Conservation (phyloP, 805 yeast species). For the Lipomyces mesembrius region DNA sequence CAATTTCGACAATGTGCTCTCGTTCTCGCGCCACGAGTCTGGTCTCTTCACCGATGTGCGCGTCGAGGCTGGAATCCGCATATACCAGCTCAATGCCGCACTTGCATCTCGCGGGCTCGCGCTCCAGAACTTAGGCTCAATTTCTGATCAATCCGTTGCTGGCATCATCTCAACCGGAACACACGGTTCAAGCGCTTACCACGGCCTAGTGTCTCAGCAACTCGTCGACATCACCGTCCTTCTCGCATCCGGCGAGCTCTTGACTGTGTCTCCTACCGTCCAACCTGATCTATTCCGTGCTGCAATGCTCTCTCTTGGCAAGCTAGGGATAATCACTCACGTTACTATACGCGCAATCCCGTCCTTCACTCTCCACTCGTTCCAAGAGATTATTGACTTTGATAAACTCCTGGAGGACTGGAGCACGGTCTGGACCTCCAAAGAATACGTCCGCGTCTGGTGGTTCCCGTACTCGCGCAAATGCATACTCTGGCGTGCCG, state of each 20-base stretch:
- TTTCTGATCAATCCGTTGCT: constrained; percentile 89
- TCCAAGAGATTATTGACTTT: constrained; percentile 80
- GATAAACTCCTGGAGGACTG: constrained; percentile 65
- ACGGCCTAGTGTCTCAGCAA: constrained; percentile 88
- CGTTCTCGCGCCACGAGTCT: constrained; percentile 54
- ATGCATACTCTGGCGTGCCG: constrained; percentile 90
- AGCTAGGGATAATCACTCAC: constrained; percentile 84
- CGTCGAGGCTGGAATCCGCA: constrained; percentile 90
- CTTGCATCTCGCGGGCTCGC: constrained; percentile 71
- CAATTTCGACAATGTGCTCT: constrained; percentile 62
- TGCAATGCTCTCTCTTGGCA: constrained; percentile 83
- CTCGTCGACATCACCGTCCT: constrained; percentile 77
- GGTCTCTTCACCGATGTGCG: constrained; percentile 82
- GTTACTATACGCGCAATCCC: constrained; percentile 88
- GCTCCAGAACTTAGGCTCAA: constrained; percentile 89
- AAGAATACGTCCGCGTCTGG: constrained; percentile 94
- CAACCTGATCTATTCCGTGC: constrained; percentile 75
- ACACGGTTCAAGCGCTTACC: constrained; percentile 92
- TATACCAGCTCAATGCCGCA: constrained; percentile 71
- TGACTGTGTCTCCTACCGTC: constrained; percentile 67
- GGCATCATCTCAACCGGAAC: constrained; percentile 98
- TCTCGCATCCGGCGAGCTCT: constrained; percentile 73
- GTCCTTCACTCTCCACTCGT: constrained; percentile 74
- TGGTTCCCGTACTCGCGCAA: constrained; percentile 94
- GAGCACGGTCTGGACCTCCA: constrained; percentile 78